phyloP scores from a whole-genome alignment of 257 asterid genomes.

The Penstemon davidsonii region DNA sequence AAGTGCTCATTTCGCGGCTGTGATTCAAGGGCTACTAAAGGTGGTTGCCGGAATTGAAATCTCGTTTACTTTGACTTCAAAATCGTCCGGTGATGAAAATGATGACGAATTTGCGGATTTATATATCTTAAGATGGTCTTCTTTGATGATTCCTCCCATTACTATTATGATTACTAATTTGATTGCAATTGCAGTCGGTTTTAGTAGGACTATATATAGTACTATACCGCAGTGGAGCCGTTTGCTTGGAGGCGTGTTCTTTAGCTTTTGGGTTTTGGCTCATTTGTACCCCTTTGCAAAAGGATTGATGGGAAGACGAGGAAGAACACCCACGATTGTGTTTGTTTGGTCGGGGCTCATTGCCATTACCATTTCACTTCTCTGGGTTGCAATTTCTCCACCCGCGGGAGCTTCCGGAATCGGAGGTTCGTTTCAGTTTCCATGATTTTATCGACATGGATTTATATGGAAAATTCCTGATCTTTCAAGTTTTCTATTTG shows the following conservation, averaged over 20 bases:
- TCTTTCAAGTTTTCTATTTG: too few species aligned
- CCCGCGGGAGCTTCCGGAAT: constrained; percentile 53
- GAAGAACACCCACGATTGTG: constrained; percentile 82
- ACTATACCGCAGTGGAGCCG: constrained; percentile 89
- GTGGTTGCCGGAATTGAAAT: constrained; percentile 86
- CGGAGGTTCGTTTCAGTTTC: constrained; percentile 92
- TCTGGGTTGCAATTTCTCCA: constrained; percentile 83
- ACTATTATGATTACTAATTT: constrained; percentile 72
- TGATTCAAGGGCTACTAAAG: constrained; percentile 76
- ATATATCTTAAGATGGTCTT: constrained; percentile 63
- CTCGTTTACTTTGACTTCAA: constrained; percentile 75
- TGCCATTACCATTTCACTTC: constrained; percentile 72
- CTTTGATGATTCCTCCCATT: constrained; percentile 75
- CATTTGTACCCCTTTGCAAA: constrained; percentile 82
- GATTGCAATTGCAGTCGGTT: constrained; percentile 79
- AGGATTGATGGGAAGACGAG: constrained; percentile 81
- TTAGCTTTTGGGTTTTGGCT: constrained; percentile 88
- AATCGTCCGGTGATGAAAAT: constrained; percentile 64
- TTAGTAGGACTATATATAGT: constrained; percentile 78
- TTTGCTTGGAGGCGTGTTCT: constrained; percentile 81
- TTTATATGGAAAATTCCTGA: background rate
- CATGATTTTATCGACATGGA: constrained; percentile 39
- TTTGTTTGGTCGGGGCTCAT: constrained; percentile 88
- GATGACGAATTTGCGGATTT: constrained; percentile 78
- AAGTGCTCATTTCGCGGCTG: constrained; percentile 89